phyloP scores from a whole-genome alignment of 2,329 filamentous ascomycete genomes.

The Lecanicillium sp. region DNA sequence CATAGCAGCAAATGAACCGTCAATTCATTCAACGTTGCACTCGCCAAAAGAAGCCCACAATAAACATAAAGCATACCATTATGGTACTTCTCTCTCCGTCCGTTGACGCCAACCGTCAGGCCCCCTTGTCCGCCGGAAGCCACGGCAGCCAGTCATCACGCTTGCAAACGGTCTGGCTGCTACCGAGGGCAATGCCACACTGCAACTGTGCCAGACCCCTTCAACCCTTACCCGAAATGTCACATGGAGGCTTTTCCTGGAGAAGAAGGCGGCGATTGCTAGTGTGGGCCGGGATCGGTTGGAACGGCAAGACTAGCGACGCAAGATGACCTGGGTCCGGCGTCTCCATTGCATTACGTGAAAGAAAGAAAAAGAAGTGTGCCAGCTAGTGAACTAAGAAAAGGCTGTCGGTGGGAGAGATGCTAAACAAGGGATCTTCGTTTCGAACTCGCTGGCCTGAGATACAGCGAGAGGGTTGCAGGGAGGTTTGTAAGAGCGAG shows the following conservation, averaged over 20 bases:
- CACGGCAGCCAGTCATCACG: not conserved
- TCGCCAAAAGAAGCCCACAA: slow-evolving; percentile 7
- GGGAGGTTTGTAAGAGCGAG: too few species aligned
- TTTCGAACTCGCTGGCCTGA: too few species aligned
- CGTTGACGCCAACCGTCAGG: not conserved
- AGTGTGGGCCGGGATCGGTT: slow-evolving; percentile 13
- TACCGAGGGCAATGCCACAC: too few species aligned
- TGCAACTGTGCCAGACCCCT: too few species aligned
- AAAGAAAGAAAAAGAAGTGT: not conserved
- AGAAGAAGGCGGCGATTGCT: not conserved
- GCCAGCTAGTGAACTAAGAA: not conserved
- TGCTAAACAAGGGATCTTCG: too few species aligned
- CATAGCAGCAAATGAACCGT: too few species aligned
- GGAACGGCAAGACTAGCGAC: slow-evolving; percentile 12
- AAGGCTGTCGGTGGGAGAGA: not conserved
- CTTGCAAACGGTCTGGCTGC: not conserved
- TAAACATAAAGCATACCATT: slow-evolving; percentile 12
- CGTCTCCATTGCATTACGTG: slow-evolving; percentile 7
- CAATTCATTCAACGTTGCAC: too few species aligned
- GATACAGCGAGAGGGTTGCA: too few species aligned
- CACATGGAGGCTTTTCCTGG: not conserved
- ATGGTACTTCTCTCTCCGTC: not conserved
- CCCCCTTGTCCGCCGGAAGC: slow-evolving; percentile 2
- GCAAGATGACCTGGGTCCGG: slow-evolving; percentile 6
- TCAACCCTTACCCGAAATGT: too few species aligned